Base-by-base conservation (phyloP, 768 basidiomycete species). In the Pulveroboletus sp. region DNA sequence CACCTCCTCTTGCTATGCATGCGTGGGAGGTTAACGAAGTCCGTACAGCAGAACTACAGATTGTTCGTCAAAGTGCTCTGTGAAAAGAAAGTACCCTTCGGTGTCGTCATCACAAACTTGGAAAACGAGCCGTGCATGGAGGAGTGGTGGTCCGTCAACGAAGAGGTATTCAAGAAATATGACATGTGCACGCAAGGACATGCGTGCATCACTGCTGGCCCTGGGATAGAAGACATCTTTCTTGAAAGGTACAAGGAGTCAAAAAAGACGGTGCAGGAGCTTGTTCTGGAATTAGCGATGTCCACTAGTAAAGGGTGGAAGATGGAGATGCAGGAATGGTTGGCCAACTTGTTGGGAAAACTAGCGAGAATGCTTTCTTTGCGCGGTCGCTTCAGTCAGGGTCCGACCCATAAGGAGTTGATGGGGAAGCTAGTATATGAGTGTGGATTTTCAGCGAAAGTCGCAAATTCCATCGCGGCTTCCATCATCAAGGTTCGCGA, bases 61-160 rank as follows among this genome's bases (percentile, higher is more conserved):
- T 33, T 75, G 28, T 74, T 75, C 49, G 53, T 52, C 46, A 61
- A 73, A 6, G 61, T 75, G n/a, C 61, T 76, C 15, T 76, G 75
- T 43, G 65, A 62, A 28, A 50, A 49, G 37, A 47, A 64, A 30
- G 72, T 75, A 27, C 73, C 76, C 2, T 61, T 70, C 17, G 60
- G 65, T 1, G 39, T 76, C n/a, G 67, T 67, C 27, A 50, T 76
- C 33, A 76, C 73, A 8, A 56, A 72, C 38, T 58, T 76, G 35
- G 75, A 73, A 55, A 67, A 62, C 33, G 60, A 72, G 31, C 51
- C 31, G 3, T 57, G 57, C 24, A 69, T 71, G 62, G 66, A 69
- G 5, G 56, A 35, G 24, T 76, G 75, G 75, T 76, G 73, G 74
- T 35, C 40, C 14, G 30, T 46, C 32, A 75, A 75, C 49, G n/a